Evolutionary conservation across 495 filamentous ascomycete genomes (phyloP).

Genomic region (Halenospora varia): DNA sequence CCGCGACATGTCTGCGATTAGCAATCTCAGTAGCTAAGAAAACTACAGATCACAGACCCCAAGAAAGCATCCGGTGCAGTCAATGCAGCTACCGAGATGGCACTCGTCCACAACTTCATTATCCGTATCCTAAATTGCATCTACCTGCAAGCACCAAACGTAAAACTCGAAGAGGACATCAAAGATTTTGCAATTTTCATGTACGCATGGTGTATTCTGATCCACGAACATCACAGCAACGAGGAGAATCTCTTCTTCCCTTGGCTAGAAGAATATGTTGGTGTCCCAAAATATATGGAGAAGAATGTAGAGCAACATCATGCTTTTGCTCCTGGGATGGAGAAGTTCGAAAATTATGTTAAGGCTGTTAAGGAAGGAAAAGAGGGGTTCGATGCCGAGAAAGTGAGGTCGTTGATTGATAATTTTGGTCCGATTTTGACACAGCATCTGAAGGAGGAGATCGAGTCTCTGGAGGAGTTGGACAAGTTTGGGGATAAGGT

Average conservation of each 20-base stretch:
- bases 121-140: slow-evolving; percentile 45
- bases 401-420: slow-evolving; percentile 35
- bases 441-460: slow-evolving; percentile 41
- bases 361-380: slow-evolving; percentile 9
- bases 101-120: slow-evolving; percentile 43
- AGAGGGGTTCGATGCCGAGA: slow-evolving; percentile 26
- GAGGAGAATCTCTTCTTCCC: slow-evolving; percentile 33
- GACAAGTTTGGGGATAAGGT: slow-evolving; percentile 26
- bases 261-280: slow-evolving; percentile 27
- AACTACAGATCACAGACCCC: slow-evolving; percentile 9
- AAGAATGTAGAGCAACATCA: slow-evolving; percentile 29
- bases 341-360: slow-evolving; percentile 23
- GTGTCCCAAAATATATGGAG: slow-evolving; percentile 18
- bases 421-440: slow-evolving; percentile 32
- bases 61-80: slow-evolving; percentile 14
- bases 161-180: slow-evolving; percentile 27
- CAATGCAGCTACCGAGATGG: slow-evolving; percentile 37
- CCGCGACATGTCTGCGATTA: neutral
- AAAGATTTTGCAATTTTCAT: slow-evolving; percentile 38
- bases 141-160: slow-evolving; percentile 41
- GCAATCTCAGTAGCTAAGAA: neutral
- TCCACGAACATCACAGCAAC: slow-evolving; percentile 29
- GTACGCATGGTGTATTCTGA: slow-evolving; percentile 27
- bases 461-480: slow-evolving; percentile 26
- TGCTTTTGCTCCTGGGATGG: slow-evolving; percentile 31